Base-by-base conservation (phyloP, 345 rosid species). In the Erodium maritimum region DNA sequence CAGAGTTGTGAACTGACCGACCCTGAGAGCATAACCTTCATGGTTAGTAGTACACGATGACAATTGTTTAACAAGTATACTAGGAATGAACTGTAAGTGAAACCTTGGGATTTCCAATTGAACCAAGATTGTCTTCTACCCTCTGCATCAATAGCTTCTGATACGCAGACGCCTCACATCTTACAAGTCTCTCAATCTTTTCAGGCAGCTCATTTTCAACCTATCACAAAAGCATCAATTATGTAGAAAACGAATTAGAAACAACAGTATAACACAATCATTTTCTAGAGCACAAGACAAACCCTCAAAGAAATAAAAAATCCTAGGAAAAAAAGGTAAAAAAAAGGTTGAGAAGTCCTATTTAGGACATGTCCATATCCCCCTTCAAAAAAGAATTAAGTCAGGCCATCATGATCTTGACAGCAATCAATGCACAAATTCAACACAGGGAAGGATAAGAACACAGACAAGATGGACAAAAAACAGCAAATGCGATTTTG, bases 161-260 rank as follows among this genome's bases (percentile, higher is more conserved):
- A 75, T 90, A 90, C 60, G 95, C 95, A 75, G 97, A 90, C 59
- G 95, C 93, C 71, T 90, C 88, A 22, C 97, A 90, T 59, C 95
- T 79, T 67, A 90, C 19, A 67, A 90, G 96, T 68, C 96, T 84
- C 77, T 86, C 96, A 29, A 86, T 86, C 85, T 89, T 89, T 69
- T 86, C 95, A 33, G 95, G 96, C 53, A 89, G 85, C 73, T 89
- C 50, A 74, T 86, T 84, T 78, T 89, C 96, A 65, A 89, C 96
- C 96, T 89, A 67, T 61, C 64, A 65, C 60, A 61, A 55, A 33
- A 23, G 69, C 59, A 71, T 54, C 57, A 14, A 45, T 25, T 22
- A 66, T 56, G 23, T 55, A 67, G 75, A 61, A 37, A 56, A 56
- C 56, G 37, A 22, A 20, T 61, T 23, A 23, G 45, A 2, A 23